Base-by-base conservation (phyloP, 139 green algal species). In the Monoraphidium neglectum region DNA sequence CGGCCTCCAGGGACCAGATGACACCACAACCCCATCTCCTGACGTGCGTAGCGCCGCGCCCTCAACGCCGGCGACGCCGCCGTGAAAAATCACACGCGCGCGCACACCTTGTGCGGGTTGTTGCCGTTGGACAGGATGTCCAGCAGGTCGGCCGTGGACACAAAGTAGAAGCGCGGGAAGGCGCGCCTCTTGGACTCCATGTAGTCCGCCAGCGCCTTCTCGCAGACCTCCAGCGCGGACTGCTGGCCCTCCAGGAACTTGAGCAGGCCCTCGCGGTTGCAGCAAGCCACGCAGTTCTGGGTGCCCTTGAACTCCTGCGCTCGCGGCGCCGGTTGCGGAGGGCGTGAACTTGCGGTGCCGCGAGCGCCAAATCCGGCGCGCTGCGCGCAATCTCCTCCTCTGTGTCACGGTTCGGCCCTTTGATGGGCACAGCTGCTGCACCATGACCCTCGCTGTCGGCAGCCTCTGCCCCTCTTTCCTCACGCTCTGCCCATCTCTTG, bases 121-220 rank as follows among this genome's bases (percentile, higher is more conserved):
- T 95, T 93, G 81, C 91, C 90, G 78, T 94, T 95, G 61, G 91
- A 94, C 71, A 95, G 84, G 57, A 95, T 94, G 83, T 95, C 91
- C 56, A 95, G 84, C 65, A 95, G 86, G 77, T 95, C 91, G 18
- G 88, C 89, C 0, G 88, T 90, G 40, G 91, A 95, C 61, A 94
- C 88, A 75, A 95, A 95, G 86, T 95, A 95, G 88, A 95, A 95
- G 70, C 91, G 84, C 16, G 91, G 91, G 87, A 95, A 95, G 12
- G 84, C 86, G 37, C 91, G 82, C 49, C 90, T 86, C 86, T 95
- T 95, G 76, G 70, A 86, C 86, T 95, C 91, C 89, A 94, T 94
- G 84, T 92, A 95, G 70, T 95, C 91, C 15, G 88, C 87, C 57
- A 93, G 86, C 16, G 92, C 92, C 82, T 94, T 95, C 79, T 95